Conservation (phyloP, 768 basidiomycete species). For the Lactifluus piperatus region DNA sequence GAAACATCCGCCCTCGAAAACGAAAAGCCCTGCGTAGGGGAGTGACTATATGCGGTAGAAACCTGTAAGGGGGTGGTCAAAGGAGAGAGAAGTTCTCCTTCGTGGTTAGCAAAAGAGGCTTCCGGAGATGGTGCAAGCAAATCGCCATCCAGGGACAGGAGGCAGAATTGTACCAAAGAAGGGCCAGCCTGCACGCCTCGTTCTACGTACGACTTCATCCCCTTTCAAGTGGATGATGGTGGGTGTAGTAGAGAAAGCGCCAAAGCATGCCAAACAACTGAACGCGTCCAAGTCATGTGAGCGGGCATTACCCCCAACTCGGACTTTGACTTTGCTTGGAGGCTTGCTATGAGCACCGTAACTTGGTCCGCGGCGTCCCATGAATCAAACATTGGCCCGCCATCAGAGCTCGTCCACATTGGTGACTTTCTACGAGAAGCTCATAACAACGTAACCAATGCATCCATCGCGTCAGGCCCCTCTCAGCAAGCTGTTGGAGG, state of each 20-base stretch:
- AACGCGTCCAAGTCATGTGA: conserved; percentile 16
- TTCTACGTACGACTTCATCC: conserved; percentile 15
- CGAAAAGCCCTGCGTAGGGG: background rate
- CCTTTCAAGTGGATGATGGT: background rate
- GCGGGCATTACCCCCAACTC: background rate
- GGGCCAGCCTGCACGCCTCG: conserved; percentile 19
- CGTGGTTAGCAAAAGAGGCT: background rate
- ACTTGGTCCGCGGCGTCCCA: conserved; percentile 13
- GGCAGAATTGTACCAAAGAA: background rate
- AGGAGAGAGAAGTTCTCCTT: background rate
- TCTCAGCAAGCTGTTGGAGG: conserved; percentile 5
- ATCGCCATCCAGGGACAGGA: background rate
- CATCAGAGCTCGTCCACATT: conserved; percentile 28
- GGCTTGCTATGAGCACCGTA: background rate
- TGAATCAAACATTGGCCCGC: conserved; percentile 20
- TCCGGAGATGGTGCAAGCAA: background rate
- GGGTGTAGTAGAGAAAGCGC: background rate
- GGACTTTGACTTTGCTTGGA: background rate
- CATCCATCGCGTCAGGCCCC: background rate
- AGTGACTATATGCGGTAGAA: conserved; percentile 19
- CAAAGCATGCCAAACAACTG: conserved; percentile 3
- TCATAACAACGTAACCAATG: background rate
- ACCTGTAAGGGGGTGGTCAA: background rate
- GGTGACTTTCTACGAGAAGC: conserved; percentile 23
- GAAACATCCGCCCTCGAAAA: background rate